A percentile compares a stretch with the other conserved stretches of the same genome.
phyloP scores from a whole-genome alignment of 106 monocot species.

The Amphibolis antarctica region DNA sequence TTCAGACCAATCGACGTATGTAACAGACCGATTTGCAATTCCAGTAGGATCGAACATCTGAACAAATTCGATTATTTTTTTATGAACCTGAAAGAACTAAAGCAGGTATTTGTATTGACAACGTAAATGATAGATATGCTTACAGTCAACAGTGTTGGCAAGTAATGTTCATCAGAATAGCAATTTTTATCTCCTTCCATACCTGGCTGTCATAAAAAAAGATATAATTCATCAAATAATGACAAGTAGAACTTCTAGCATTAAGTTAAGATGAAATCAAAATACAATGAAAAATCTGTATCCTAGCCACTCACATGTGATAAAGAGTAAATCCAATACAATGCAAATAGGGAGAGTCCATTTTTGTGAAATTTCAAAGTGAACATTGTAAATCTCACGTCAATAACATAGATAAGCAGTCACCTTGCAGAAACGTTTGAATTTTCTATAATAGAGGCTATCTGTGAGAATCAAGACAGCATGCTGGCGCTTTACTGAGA shows the following conservation, averaged over 20 bases:
- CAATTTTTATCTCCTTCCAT: conserved; percentile 71
- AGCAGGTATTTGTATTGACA: too few relatives aligned
- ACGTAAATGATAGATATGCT: conserved; percentile 8
- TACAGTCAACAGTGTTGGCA: conserved; percentile 78
- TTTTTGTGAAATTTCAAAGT: too few relatives aligned
- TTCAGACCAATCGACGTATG: conserved; percentile 98
- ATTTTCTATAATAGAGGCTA: conserved; percentile 65
- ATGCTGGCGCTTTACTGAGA: conserved; percentile 74
- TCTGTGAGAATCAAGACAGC: conserved; percentile 72
- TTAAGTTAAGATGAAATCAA: too few relatives aligned
- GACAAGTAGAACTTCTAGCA: neutral
- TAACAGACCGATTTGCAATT: conserved; percentile 92
- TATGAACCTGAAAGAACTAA: neutral
- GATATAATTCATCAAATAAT: neutral
- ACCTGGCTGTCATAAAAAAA: conserved; percentile 41
- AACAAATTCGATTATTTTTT: neutral
- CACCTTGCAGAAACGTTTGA: conserved; percentile 61
- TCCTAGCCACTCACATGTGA: too few relatives aligned
- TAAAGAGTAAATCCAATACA: too few relatives aligned
- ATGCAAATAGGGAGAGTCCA: too few relatives aligned
- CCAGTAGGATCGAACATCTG: conserved; percentile 88
- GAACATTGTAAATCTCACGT: too few relatives aligned
- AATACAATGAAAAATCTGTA: too few relatives aligned
- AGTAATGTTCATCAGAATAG: conserved; percentile 94
- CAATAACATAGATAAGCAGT: neutral